Evolutionary conservation across 306 rosid species (phyloP).

Genomic region (Sphenostylis stenocarpa): DNA sequence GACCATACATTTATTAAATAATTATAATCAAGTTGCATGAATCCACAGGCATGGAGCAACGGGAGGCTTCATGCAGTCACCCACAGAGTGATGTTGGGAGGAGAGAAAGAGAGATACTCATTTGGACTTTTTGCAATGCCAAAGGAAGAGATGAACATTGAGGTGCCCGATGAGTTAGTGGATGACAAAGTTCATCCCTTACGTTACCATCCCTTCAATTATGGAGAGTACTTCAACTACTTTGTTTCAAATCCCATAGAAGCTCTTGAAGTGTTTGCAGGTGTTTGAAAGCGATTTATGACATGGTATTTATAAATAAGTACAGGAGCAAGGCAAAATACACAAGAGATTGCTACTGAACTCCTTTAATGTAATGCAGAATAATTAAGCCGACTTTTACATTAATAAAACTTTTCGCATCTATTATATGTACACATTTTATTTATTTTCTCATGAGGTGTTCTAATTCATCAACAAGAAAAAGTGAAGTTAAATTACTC

Average conservation of each 20-base stretch:
- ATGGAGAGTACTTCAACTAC: constrained; percentile 33
- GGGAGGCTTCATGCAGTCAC: constrained; percentile 53
- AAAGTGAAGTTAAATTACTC: too few species aligned
- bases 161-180: constrained; percentile 48
- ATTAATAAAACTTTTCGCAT: neutral
- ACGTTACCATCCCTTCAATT: constrained; percentile 45
- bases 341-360: neutral
- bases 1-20: neutral
- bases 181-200: constrained; percentile 46
- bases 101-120: constrained; percentile 45
- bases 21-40: neutral
- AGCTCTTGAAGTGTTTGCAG: constrained; percentile 45
- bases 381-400: neutral
- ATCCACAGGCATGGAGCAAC: constrained; percentile 56
- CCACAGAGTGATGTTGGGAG: constrained; percentile 51
- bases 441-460: too few species aligned
- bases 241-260: constrained; percentile 32
- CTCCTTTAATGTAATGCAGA: neutral
- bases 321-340: neutral
- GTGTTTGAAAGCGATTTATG: neutral
- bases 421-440: too few species aligned
- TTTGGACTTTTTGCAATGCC: constrained; percentile 44
- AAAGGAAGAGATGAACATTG: constrained; percentile 40
- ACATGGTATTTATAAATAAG: neutral
- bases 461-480: too few species aligned